Base-by-base conservation (phyloP, 2,329 filamentous ascomycete genomes). In the Fusarium sp. region DNA sequence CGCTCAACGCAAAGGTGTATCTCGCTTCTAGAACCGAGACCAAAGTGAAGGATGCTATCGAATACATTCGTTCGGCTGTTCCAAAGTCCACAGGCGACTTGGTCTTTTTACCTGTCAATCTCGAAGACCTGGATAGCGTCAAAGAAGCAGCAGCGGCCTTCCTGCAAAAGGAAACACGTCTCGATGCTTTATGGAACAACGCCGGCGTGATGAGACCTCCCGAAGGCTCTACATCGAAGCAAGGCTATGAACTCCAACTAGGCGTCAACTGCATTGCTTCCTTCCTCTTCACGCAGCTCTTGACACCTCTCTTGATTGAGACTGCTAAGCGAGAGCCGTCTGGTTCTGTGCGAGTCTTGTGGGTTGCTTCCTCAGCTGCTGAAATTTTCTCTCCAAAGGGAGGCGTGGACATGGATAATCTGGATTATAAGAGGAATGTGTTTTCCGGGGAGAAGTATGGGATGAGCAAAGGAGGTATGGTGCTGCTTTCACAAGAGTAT, bases 1-100 rank as follows among this genome's bases (percentile, higher is more conserved):
- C 80, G 5, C 83, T 83, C 17, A 86, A 88, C 62, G 88, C 81
- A 17, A 87, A 80, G 4, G 84, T 90, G 27, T 90, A 89, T 72
- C 75, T 89, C 36, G 87, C 87, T 4, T 84, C 83, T 0, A 85
- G 88, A 22, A 84, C 81, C 1, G 71, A 79, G 22, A 72, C 79
- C 4, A 86, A 86, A 67, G 85, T 81, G n/a, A 75, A 79, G 0
- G 60, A 76, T 0, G 85, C 85, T 14, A 86, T 90, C 29, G 73
- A 78, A 3, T 69, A 77, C 14, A 85, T 89, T 68, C 77, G 82
- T 38, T 62, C 77, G 3, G 63, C 73, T 2, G 77, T 83, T 4
- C 76, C 63, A 5, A 17, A 72, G 16, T 84, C 77, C 3, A 79
- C 77, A 1, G 84, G 85, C 17, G 73, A 75, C 1, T 67, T 87